Conservation (phyloP, 2,329 filamentous ascomycete genomes). For the Microsporum canis region DNA sequence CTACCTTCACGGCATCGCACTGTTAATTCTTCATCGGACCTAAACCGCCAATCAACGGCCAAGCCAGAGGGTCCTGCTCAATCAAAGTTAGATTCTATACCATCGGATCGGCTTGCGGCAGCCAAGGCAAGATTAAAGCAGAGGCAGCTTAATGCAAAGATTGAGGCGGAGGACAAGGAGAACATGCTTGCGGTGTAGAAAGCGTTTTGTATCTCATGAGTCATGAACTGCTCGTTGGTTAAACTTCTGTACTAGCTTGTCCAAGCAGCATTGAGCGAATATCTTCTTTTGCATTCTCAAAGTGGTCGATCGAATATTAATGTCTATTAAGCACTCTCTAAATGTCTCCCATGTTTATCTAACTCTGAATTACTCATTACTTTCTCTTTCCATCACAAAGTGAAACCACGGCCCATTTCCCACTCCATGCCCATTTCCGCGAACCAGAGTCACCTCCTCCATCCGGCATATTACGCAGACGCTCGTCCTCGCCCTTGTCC, state of each 20-base stretch:
- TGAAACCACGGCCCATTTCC: conserved; percentile 92
- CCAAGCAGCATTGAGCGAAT: background rate
- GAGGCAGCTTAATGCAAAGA: conserved; percentile 18
- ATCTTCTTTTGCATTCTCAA: background rate
- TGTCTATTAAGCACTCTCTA: background rate
- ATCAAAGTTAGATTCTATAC: conserved; percentile 17
- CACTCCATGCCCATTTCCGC: conserved; percentile 87
- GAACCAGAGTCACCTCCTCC: conserved; percentile 59
- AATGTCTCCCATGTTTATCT: background rate
- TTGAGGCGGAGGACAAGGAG: conserved; percentile 23
- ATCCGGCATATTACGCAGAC: conserved; percentile 54
- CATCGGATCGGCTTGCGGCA: conserved; percentile 25
- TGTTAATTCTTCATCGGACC: background rate
- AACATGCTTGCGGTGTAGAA: conserved; percentile 16
- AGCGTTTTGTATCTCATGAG: background rate
- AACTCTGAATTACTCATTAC: background rate
- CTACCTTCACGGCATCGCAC: background rate
- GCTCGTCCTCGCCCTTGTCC: conserved; percentile 70
- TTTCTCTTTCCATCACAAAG: conserved; percentile 58
- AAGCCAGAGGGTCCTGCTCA: conserved; percentile 4
- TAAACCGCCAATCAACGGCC: conserved; percentile 11
- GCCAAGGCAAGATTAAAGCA: conserved; percentile 28
- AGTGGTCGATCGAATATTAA: background rate
- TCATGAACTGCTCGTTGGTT: background rate
- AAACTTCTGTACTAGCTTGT: background rate